Conservation (phyloP, 257 asterid genomes). For the Eustoma russellianum region DNA sequence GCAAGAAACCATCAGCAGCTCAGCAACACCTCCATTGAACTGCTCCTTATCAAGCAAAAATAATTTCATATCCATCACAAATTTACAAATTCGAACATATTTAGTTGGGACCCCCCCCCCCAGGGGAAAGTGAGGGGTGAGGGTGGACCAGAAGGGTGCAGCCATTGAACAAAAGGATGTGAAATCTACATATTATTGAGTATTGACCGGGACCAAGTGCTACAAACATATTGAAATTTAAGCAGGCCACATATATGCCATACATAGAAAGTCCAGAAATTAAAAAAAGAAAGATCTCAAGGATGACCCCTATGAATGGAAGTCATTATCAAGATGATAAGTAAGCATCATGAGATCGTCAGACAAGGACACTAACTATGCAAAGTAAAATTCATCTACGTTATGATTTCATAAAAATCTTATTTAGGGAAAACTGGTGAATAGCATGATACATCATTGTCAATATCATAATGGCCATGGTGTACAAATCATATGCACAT, state of each 20-base stretch:
- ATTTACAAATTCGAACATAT: no score
- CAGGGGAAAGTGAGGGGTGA: no score
- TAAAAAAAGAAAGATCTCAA: not conserved
- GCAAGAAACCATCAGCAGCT: no score
- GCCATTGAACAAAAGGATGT: no score
- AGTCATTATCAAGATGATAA: not conserved
- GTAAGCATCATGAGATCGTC: not conserved
- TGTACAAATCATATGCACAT: conserved; percentile 12
- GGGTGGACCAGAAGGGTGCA: no score
- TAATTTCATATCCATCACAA: not conserved
- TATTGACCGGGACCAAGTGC: no score
- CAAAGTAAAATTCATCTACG: conserved; percentile 2
- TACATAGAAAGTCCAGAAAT: not conserved
- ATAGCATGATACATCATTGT: conserved; percentile 19
- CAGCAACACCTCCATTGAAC: no score
- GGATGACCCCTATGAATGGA: not conserved
- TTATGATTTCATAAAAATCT: not conserved
- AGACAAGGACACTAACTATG: conserved; percentile 9
- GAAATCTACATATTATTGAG: no score
- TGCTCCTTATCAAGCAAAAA: no score
- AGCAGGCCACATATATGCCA: not conserved
- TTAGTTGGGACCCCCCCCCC: no score
- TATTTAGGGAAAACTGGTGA: conserved; percentile 8
- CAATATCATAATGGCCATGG: conserved; percentile 6
- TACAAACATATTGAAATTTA: not conserved